Percentiles rank a stretch among this genome's conserved stretches.
Evolutionary conservation across 176 grass and related monocot genomes (phyloP).

Genomic region (Eleusine indica): DNA sequence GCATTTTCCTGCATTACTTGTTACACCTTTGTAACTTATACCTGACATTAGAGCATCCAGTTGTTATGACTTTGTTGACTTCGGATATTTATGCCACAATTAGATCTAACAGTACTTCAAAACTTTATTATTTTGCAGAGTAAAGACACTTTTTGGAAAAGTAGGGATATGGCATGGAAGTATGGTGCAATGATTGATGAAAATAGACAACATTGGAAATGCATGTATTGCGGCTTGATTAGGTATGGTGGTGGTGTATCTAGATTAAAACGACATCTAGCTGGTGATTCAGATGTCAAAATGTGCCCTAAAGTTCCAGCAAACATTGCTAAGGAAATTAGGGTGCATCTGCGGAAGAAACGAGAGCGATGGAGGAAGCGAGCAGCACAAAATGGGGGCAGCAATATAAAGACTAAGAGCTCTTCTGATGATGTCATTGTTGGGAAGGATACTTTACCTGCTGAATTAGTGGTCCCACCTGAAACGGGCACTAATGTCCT

Average conservation of each 20-base stretch:
- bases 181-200: conserved; percentile 77
- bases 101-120: conserved; percentile 29
- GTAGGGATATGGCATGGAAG: conserved; percentile 76
- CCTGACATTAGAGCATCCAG: conserved; percentile 29
- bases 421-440: conserved; percentile 26
- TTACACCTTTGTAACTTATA: conserved; percentile 8
- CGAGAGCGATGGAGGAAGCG: conserved; percentile 49
- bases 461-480: conserved; percentile 26
- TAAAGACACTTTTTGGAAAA: conserved; percentile 60
- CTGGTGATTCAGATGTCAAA: conserved; percentile 81
- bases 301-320: conserved; percentile 85
- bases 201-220: conserved; percentile 82
- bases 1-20: conserved; percentile 15
- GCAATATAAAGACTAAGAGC: conserved; percentile 36
- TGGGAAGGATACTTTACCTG: conserved; percentile 42
- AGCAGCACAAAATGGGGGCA: conserved; percentile 35
- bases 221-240: conserved; percentile 81
- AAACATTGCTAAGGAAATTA: conserved; percentile 62
- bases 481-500: conserved; percentile 38
- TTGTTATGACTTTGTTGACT: conserved; percentile 38
- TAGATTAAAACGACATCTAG: conserved; percentile 90
- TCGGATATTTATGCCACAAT: conserved; percentile 25
- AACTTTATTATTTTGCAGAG: conserved; percentile 40
- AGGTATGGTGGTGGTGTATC: conserved; percentile 89
- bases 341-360: conserved; percentile 65